Evolutionary conservation across 139 green algal genomes (phyloP).

Genomic region (Mesostigma viride): DNA sequence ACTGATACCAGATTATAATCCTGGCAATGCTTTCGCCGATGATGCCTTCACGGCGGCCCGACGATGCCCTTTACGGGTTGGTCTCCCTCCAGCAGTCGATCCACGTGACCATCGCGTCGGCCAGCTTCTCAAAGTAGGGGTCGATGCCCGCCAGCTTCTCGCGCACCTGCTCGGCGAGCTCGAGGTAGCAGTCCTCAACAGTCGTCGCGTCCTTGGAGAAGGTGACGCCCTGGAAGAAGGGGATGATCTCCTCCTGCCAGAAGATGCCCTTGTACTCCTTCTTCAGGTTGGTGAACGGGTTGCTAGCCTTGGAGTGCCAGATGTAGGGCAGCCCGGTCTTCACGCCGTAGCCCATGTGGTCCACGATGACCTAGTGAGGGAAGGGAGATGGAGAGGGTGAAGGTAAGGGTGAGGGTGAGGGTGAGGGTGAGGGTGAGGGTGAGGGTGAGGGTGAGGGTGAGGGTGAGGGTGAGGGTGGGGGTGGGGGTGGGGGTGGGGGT

Average conservation of each 20-base stretch:
- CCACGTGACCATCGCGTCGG: slow-evolving; percentile 81
- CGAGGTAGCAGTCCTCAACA: slow-evolving; percentile 62
- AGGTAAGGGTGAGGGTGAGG: too few relatives aligned
- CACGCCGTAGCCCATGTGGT: slow-evolving; percentile 80
- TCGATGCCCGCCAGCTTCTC: slow-evolving; percentile 69
- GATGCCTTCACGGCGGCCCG: too few relatives aligned
- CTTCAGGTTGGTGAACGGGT: slow-evolving; percentile 90
- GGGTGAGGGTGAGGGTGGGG: too few relatives aligned
- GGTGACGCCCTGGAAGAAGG: slow-evolving; percentile 50
- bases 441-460: too few relatives aligned
- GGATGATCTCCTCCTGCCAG: slow-evolving; percentile 71
- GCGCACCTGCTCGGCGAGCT: slow-evolving; percentile 71
- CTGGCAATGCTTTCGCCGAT: too few relatives aligned
- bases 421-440: too few relatives aligned
- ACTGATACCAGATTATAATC: too few relatives aligned
- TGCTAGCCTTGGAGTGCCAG: slow-evolving; percentile 90
- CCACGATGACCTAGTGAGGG: slow-evolving; percentile 90
- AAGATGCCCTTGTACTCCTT: slow-evolving; percentile 99
- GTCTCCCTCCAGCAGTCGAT: slow-evolving; percentile 67
- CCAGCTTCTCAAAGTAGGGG: slow-evolving; percentile 90
- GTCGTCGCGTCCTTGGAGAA: slow-evolving; percentile 48
- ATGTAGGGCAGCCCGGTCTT: slow-evolving; percentile 96
- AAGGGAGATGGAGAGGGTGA: too few relatives aligned
- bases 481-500: too few relatives aligned
- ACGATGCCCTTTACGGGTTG: too few relatives aligned